phyloP scores from a whole-genome alignment of 345 rosid genomes.

The Eutrema yunnanense region DNA sequence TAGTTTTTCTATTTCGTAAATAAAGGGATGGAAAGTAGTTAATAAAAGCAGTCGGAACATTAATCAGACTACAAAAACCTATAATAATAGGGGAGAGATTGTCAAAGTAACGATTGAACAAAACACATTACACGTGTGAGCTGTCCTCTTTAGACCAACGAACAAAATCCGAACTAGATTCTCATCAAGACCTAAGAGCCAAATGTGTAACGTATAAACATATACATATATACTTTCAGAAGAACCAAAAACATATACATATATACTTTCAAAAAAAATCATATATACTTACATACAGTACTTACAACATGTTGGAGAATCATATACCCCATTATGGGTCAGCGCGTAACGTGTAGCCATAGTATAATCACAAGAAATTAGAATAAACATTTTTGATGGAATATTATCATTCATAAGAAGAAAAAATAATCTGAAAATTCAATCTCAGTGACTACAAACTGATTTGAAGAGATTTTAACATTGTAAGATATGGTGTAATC shows the following conservation, averaged over 20 bases:
- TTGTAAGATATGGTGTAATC: not conserved
- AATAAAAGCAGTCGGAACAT: slow-evolving; percentile 1
- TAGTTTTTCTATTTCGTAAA: not conserved
- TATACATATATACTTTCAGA: not conserved
- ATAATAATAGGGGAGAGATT: not conserved
- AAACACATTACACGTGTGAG: slow-evolving; percentile 19
- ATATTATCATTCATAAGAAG: not conserved
- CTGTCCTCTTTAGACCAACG: slow-evolving; percentile 4
- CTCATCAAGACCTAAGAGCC: slow-evolving; percentile 5
- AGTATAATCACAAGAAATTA: slow-evolving; percentile 20
- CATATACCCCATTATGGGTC: slow-evolving; percentile 30
- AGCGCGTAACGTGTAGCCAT: slow-evolving; percentile 23
- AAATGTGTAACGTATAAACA: slow-evolving; percentile 20
- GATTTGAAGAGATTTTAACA: not conserved
- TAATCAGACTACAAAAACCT: slow-evolving; percentile 7
- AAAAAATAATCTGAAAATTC: not conserved
- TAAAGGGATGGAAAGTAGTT: not conserved
- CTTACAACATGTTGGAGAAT: slow-evolving; percentile 23
- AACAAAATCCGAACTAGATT: slow-evolving; percentile 24
- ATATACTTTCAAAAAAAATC: not conserved
- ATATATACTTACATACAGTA: not conserved
- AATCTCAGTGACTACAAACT: slow-evolving; percentile 10
- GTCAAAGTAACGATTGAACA: slow-evolving; percentile 20
- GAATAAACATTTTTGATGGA: slow-evolving; percentile 15
- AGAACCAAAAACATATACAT: not conserved